Evolutionary conservation across 2,329 filamentous ascomycete species (phyloP).

Genomic region (Talaromyces rugulosus): DNA sequence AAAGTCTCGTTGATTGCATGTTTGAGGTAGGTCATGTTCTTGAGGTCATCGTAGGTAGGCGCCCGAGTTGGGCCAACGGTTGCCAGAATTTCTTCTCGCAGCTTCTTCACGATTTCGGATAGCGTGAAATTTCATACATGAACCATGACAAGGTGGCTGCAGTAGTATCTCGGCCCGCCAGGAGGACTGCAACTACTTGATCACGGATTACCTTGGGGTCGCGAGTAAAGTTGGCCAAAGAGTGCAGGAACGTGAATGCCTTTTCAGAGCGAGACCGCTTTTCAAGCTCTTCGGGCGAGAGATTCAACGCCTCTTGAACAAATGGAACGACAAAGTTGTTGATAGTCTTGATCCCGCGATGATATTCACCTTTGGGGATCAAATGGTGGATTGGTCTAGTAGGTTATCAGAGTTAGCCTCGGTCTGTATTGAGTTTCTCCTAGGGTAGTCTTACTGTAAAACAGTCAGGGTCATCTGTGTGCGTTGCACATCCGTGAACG

Average conservation of each 20-base stretch:
- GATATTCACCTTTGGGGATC: slow-evolving; percentile 58
- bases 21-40: slow-evolving; percentile 14
- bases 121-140: slow-evolving; percentile 70
- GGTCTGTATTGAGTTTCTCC: background rate
- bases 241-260: slow-evolving; percentile 72
- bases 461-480: slow-evolving; percentile 63
- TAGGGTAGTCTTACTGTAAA: slow-evolving; percentile 43
- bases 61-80: slow-evolving; percentile 54
- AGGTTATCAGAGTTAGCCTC: background rate
- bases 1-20: slow-evolving; percentile 17
- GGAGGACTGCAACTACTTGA: slow-evolving; percentile 69
- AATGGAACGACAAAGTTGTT: slow-evolving; percentile 68
- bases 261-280: slow-evolving; percentile 27
- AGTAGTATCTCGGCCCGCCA: slow-evolving; percentile 75
- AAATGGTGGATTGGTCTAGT: slow-evolving; percentile 54
- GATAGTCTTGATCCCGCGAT: slow-evolving; percentile 57
- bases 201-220: slow-evolving; percentile 54
- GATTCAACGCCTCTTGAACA: slow-evolving; percentile 65
- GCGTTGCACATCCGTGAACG: slow-evolving; percentile 71
- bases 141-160: slow-evolving; percentile 71
- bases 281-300: slow-evolving; percentile 65
- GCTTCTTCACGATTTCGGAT: slow-evolving; percentile 60
- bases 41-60: slow-evolving; percentile 12
- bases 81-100: slow-evolving; percentile 65
- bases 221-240: slow-evolving; percentile 68